Conservation (phyloP, 1,284 basidiomycete genomes). For the Garcileccinum viscosum region DNA sequence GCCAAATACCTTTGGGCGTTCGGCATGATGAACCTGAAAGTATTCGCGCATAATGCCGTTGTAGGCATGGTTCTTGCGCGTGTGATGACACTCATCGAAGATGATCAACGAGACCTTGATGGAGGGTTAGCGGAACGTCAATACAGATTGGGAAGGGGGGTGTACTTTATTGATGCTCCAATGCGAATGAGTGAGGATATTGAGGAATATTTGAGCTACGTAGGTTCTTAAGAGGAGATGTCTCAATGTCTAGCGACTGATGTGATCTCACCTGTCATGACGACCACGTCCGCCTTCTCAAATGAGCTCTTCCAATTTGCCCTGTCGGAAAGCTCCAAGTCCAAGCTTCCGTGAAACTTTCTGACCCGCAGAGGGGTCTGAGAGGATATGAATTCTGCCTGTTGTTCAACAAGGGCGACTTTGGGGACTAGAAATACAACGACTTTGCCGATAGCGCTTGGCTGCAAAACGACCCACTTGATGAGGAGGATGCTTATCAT, state of each 20-base stretch:
- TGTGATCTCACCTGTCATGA: constrained; percentile 72
- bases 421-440: constrained; percentile 82
- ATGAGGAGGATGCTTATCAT: constrained; percentile 81
- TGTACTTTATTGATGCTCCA: constrained; percentile 70
- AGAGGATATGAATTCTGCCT: constrained; percentile 69
- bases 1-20: constrained; percentile 82
- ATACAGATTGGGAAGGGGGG: not conserved
- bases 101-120: constrained; percentile 74
- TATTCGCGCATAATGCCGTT: constrained; percentile 84
- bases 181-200: constrained; percentile 78
- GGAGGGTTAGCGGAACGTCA: constrained; percentile 2
- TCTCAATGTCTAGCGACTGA: not conserved
- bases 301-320: constrained; percentile 70
- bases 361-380: constrained; percentile 70
- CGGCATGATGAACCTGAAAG: constrained; percentile 51
- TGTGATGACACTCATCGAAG: constrained; percentile 85
- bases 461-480: constrained; percentile 69
- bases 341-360: constrained; percentile 71
- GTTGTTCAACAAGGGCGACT: constrained; percentile 82
- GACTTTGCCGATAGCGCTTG: constrained; percentile 53
- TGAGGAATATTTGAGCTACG: constrained; percentile 80
- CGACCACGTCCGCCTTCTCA: constrained; percentile 70
- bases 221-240: constrained; percentile 2
- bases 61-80: constrained; percentile 81
- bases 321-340: constrained; percentile 72